A percentile compares a stretch with the other conserved stretches of the same genome.
Evolutionary conservation across 1,284 basidiomycete species (phyloP).

Genomic region (Pyrrhoderma lamaoense): DNA sequence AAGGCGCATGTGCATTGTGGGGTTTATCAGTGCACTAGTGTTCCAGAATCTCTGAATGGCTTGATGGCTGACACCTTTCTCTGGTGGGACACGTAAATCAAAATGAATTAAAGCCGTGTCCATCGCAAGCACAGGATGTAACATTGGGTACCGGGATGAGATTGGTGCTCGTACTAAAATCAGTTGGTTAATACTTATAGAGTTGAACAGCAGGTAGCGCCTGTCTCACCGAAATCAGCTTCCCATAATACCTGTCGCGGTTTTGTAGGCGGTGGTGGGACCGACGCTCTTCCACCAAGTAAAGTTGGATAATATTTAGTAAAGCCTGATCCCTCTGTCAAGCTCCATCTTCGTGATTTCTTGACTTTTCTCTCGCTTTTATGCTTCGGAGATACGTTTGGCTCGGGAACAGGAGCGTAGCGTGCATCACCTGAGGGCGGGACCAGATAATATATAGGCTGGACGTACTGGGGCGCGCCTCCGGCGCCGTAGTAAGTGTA

Average conservation of each 20-base stretch:
- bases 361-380: too few relatives aligned
- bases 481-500: not conserved
- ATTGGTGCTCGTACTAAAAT: constrained; percentile 1
- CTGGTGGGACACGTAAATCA: constrained; percentile 12
- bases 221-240: constrained; percentile 7
- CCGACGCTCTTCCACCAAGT: not conserved
- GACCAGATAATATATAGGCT: not conserved
- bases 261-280: not conserved
- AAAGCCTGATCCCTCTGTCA: not conserved
- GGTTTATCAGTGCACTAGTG: not conserved
- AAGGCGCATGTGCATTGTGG: constrained; percentile 17
- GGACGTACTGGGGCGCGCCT: not conserved
- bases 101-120: constrained; percentile 13
- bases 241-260: constrained; percentile 9
- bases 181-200: not conserved
- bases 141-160: constrained; percentile 7
- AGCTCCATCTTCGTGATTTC: not conserved
- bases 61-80: constrained; percentile 7
- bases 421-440: not conserved
- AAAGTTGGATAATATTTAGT: not conserved
- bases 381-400: too few relatives aligned
- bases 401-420: too few relatives aligned
- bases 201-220: not conserved
- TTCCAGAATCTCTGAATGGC: constrained; percentile 8
- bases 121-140: constrained; percentile 12